Evolutionary conservation across 2,329 filamentous ascomycete species (phyloP), one percentile per base, ranked within the genome.

Genomic region (Aureobasidium sp.): DNA sequence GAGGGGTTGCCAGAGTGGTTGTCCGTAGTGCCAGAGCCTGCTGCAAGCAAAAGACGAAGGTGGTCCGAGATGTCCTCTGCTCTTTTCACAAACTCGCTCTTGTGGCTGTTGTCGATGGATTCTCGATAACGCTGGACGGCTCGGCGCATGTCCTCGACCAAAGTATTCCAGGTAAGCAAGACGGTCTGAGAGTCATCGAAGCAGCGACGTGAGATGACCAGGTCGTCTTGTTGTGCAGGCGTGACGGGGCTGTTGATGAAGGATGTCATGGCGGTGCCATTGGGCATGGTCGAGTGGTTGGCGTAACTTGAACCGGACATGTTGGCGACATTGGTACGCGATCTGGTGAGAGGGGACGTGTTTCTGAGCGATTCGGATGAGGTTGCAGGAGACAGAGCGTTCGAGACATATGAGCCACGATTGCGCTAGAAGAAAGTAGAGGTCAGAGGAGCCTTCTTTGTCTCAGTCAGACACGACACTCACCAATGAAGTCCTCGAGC

Each of bases 1-100:
- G 94, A 97, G 4, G 94, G 94, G 67, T 97, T 95, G 43, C 94
- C 94, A 21, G 94, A 97, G 73, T 99, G 94, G 70, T 99, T 99
- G 74, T 99, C 94, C 0, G 94, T 99, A 1, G 94, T 99, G 60
- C 93, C 91, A 35, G 94, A 99, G 9, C 92, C 94, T 60, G 94
- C 94, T 31, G 92, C 92, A n/a, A 99, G 84, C 8, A 99, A 83
- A 65, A 97, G 81, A 60, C 94, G 88, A 60, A 99, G 79, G 72
- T 99, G 93, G 71, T 99, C 94, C 5, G 94, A 97, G 57, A 99
- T 96, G 70, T 99, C 93, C 74, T 99, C 94, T n/a, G 94, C 94
- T 64, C 89, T 84, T 61, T 88, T 87, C 27, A 97, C 94, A 73
- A 95, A 97, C 70, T 97, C 91, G 2, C 91, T 89, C 27, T 92